Evolutionary conservation across 2,329 filamentous ascomycete species (phyloP), one percentile per base, ranked within the genome.

Genomic region (Aurifilum marmelostoma): DNA sequence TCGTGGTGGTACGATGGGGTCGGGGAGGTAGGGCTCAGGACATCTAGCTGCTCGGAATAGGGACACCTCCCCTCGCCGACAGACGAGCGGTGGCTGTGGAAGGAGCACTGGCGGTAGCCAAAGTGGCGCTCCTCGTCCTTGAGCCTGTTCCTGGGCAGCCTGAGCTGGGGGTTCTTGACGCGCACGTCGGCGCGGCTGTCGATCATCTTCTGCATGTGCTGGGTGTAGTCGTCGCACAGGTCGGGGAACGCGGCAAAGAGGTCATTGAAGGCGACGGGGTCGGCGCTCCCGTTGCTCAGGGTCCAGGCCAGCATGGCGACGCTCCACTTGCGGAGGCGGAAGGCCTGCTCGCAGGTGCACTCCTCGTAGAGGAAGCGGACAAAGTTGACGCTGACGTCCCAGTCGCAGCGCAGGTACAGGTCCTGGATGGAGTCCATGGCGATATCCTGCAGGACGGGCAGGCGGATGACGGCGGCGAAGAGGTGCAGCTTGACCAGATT

Each of bases 261-360:
- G 14, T 66, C 62, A 39, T 63, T 54, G 56, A 58, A 69, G 12
- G 78, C 75, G 5, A 77, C 74, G 65, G 72, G 47, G n/a, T 70
- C 67, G 75, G 72, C 24, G 72, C 71, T 32, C 64, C 76, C 72
- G 69, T 76, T 76, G 66, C 75, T 76, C 76, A 87, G 80, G 2
- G 83, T 82, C 81, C 85, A 88, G n/a, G 85, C 85, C 18, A 87
- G 81, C 85, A 88, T 88, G 69, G 87, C 86, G 7, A 88, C 85
- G 66, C 85, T 83, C 87, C 87, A 89, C 72, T 85, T 84, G 62
- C 87, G 84, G 52, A 89, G 79, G 12, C 86, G 83, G 54, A 84
- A 81, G 65, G 85, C 81, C 47, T 83, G 79, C 37, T 81, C 75
- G 16, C 82, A 76, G 63, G 86, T 83, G 75, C 84, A 86, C 71